A percentile compares a stretch with the other conserved stretches of the same genome.
Conservation (phyloP, 129 eudicot genomes). For the Gnaphalium uliginosum region DNA sequence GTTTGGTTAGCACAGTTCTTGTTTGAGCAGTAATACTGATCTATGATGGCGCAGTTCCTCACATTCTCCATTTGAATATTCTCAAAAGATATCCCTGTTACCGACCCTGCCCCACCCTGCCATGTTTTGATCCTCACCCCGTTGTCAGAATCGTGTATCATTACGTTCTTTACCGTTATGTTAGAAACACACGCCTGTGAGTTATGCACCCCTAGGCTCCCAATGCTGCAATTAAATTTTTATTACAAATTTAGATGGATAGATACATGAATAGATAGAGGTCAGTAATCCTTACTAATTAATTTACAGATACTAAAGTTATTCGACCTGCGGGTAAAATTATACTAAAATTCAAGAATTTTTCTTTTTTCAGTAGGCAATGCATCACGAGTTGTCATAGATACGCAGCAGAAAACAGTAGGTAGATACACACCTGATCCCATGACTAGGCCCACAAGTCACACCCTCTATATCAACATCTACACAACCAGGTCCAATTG, state of each 20-base stretch:
- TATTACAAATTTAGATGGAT: background rate
- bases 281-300: too few relatives aligned
- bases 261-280: too few relatives aligned
- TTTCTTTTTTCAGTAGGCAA: background rate
- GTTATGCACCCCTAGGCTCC: slow-evolving; percentile 90
- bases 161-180: slow-evolving; percentile 70
- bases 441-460: slow-evolving; percentile 95
- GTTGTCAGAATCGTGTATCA: slow-evolving; percentile 81
- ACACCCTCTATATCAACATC: slow-evolving; percentile 75
- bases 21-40: slow-evolving; percentile 87
- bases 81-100: slow-evolving; percentile 76
- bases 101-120: slow-evolving; percentile 98
- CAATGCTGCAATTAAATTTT: slow-evolving; percentile 54
- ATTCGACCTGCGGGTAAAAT: too few relatives aligned
- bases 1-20: slow-evolving; percentile 77
- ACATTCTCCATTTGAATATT: slow-evolving; percentile 90
- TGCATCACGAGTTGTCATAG: background rate
- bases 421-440: slow-evolving; percentile 60
- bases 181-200: slow-evolving; percentile 90
- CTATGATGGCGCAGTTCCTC: slow-evolving; percentile 79
- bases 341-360: background rate
- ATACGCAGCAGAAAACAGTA: background rate
- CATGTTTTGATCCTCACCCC: slow-evolving; percentile 97
- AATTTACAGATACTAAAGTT: background rate
- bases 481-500: slow-evolving; percentile 85